Base-by-base conservation (phyloP, 495 filamentous ascomycete species). In the Penicillium herquei region DNA sequence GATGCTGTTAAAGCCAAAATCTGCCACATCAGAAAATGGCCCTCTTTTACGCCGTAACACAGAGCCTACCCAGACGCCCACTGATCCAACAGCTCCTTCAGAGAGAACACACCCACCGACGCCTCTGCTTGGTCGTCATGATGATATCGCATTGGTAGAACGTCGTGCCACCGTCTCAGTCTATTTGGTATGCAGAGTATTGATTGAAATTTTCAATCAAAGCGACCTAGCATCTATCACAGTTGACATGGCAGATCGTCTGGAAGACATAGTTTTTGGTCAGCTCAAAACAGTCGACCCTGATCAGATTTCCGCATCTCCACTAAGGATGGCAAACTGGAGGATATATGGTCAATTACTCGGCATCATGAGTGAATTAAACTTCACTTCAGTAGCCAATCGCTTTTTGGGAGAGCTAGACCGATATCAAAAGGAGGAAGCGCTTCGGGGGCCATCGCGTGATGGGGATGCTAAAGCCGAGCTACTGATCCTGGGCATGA, bases 191-290 rank as follows among this genome's bases (percentile, higher is more conserved):
- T 98, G 94, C 67, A 82, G 94, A 42, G 92, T 98, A 9, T 76
- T 98, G 54, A 89, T 96, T 33, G 94, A 97, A 70, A 91, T 98
- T 39, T 90, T 96, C 72, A 86, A 85, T 13, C 91, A 98, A 69
- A 96, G 89, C 54, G 93, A 81, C 13, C 73, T 97, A 37, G 82
- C 85, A 26, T 85, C 82, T 26, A 89, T 98, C 45, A 94, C 90
- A 1, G 77, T 84, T 1, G 91, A 95, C 51, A 93, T 96, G 87
- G 90, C 90, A 47, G 88, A 90, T 45, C 90, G 89, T 48, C 78
- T 98, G 13, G 93, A 98, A 69, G 89, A 87, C 43, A 96, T 98
- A 45, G 95, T 98, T 48, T 98, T 97, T 69, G 86, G 87, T 33
- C 93, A 96, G 65, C 74, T 98, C 14, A 92, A 89, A 64, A 86